A percentile compares a stretch with the other conserved stretches of the same genome.
Conservation (phyloP, 2,329 filamentous ascomycete genomes). For the Amylocarpus encephaloides region DNA sequence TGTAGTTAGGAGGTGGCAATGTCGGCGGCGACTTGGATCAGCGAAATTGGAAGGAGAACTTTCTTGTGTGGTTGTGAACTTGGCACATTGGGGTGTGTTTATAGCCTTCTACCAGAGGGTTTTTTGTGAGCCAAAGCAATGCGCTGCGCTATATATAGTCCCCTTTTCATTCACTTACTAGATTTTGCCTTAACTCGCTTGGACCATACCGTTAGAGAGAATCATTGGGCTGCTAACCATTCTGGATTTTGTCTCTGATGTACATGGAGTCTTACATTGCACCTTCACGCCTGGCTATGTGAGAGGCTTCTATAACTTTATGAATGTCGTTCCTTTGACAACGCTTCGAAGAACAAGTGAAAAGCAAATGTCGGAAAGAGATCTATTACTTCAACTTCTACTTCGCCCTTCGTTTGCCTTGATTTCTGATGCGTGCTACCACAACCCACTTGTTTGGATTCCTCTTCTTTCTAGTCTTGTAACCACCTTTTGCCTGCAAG, state of each 20-base stretch:
- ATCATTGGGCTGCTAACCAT: neutral
- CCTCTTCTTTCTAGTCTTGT: constrained; percentile 83
- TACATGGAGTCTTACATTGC: constrained; percentile 1
- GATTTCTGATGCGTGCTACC: constrained; percentile 74
- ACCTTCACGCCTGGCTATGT: neutral
- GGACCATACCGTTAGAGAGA: neutral
- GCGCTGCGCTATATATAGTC: too few species aligned
- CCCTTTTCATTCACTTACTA: too few species aligned
- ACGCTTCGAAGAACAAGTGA: neutral
- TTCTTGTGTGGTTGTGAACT: too few species aligned
- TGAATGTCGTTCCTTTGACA: neutral
- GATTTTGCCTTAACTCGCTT: too few species aligned
- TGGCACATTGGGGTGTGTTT: too few species aligned
- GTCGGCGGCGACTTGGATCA: too few species aligned
- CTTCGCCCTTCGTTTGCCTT: constrained; percentile 78
- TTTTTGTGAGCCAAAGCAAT: too few species aligned
- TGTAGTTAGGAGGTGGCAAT: too few species aligned
- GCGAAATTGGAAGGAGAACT: too few species aligned
- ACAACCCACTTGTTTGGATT: constrained; percentile 93
- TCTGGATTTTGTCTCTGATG: neutral
- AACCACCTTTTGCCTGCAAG: constrained; percentile 67
- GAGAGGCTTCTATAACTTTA: too few species aligned
- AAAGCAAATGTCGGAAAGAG: neutral
- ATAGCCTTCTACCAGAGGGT: neutral
- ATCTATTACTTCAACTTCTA: constrained; percentile 26